Percentiles rank a stretch among this genome's conserved stretches.
Conservation (phyloP, 1,284 basidiomycete genomes). For the Coniferiporia sulphurascens region DNA sequence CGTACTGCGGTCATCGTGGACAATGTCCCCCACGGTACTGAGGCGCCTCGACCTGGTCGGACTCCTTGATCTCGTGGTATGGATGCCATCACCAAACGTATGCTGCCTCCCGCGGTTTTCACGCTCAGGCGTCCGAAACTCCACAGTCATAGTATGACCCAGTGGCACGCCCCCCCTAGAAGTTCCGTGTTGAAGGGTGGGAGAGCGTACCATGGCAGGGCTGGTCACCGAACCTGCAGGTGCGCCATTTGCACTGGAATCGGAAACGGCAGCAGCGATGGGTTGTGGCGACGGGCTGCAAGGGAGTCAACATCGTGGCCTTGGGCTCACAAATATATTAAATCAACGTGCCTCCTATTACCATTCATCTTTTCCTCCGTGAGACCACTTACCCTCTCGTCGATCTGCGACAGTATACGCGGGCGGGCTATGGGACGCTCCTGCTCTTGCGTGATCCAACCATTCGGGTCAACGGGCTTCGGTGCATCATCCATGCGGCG, state of each 20-base stretch:
- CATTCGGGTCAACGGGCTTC: slow-evolving; percentile 81
- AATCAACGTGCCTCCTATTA: neutral
- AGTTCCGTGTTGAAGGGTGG: slow-evolving; percentile 7
- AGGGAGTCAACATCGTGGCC: neutral
- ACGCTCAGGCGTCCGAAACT: slow-evolving; percentile 35
- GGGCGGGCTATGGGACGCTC: slow-evolving; percentile 30
- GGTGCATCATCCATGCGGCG: slow-evolving; percentile 75
- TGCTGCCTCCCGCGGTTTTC: slow-evolving; percentile 1
- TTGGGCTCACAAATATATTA: neutral
- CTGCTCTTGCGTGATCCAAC: slow-evolving; percentile 42
- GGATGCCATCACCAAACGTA: neutral
- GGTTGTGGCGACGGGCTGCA: neutral
- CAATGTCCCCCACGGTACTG: slow-evolving; percentile 2
- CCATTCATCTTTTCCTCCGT: neutral
- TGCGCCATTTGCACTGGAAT: neutral
- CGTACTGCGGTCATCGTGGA: slow-evolving; percentile 15
- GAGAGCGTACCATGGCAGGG: neutral
- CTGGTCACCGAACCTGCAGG: neutral
- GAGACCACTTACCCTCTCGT: neutral
- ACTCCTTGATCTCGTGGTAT: slow-evolving; percentile 2
- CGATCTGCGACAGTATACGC: neutral
- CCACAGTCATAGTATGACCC: slow-evolving; percentile 50
- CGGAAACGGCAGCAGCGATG: neutral
- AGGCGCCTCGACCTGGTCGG: slow-evolving; percentile 10
- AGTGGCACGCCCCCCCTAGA: slow-evolving; percentile 22